Evolutionary conservation across 495 filamentous ascomycete genomes (phyloP).

Genomic region (Hypoxylon intermedium): DNA sequence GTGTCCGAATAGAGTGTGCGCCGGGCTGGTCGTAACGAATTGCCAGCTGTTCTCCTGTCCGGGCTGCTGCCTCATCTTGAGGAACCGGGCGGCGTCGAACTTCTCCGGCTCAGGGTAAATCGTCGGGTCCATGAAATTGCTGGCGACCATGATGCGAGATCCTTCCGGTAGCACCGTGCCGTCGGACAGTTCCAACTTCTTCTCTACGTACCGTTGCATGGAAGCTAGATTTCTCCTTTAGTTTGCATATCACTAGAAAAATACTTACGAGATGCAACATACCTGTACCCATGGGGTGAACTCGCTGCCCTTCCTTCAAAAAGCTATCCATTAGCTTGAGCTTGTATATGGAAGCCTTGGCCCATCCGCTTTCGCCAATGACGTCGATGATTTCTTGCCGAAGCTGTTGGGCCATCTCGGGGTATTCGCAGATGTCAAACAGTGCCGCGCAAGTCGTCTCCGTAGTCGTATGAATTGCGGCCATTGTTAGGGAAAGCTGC

Average conservation of each 20-base stretch:
- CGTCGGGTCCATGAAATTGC: slow-evolving; percentile 47
- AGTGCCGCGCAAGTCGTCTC: slow-evolving; percentile 46
- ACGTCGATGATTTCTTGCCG: slow-evolving; percentile 52
- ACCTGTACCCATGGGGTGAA: slow-evolving; percentile 46
- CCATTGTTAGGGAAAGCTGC: slow-evolving; percentile 43
- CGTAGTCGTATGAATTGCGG: slow-evolving; percentile 49
- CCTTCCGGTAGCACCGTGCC: slow-evolving; percentile 58
- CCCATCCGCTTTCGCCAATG: slow-evolving; percentile 46
- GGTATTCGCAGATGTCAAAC: slow-evolving; percentile 49
- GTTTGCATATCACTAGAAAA: slow-evolving; percentile 3
- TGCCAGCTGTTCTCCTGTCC: slow-evolving; percentile 56
- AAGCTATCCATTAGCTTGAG: slow-evolving; percentile 61
- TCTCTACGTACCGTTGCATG: slow-evolving; percentile 52
- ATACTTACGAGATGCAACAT: slow-evolving; percentile 18
- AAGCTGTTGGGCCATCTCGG: slow-evolving; percentile 47
- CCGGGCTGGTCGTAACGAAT: slow-evolving; percentile 54
- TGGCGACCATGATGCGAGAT: slow-evolving; percentile 48
- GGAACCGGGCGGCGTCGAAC: slow-evolving; percentile 57
- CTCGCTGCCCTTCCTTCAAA: slow-evolving; percentile 52
- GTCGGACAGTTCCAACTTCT: slow-evolving; percentile 54
- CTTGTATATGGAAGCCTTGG: slow-evolving; percentile 57
- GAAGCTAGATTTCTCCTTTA: slow-evolving; percentile 42
- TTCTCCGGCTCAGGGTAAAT: slow-evolving; percentile 52
- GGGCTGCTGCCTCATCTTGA: slow-evolving; percentile 51
- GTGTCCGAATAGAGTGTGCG: slow-evolving; percentile 56